Percentiles rank a stretch among this genome's conserved stretches.
Conservation (phyloP, 371 early-diverging fungal species). For the Lichtheimia ramosa region DNA sequence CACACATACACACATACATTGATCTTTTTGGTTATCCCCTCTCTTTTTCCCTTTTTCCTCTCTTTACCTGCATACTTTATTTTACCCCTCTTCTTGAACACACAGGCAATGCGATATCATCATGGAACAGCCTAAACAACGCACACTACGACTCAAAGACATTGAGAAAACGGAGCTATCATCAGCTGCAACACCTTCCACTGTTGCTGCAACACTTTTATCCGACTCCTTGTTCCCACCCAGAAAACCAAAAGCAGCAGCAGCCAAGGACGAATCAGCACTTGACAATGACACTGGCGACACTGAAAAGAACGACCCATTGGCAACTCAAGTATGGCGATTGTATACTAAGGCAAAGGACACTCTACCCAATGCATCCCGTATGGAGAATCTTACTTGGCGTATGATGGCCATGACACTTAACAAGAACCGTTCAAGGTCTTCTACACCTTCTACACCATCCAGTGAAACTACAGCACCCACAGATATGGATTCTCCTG, state of each 20-base stretch:
- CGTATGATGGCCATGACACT: constrained; percentile 66
- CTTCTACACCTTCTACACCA: constrained; percentile 13
- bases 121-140: constrained; percentile 13
- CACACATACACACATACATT: no score
- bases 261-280: constrained; percentile 42
- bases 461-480: constrained; percentile 2
- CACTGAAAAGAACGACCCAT: constrained; percentile 50
- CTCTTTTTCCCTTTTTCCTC: no score
- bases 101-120: no score
- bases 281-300: constrained; percentile 20
- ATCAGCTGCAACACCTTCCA: constrained; percentile 26
- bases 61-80: no score
- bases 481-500: no score
- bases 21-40: no score
- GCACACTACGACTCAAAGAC: constrained; percentile 9
- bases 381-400: constrained; percentile 71
- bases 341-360: constrained; percentile 66
- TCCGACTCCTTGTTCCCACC: constrained; percentile 32
- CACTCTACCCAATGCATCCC: constrained; percentile 54
- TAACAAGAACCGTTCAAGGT: constrained; percentile 28
- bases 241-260: constrained; percentile 23
- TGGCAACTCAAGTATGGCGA: constrained; percentile 62
- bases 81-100: no score
- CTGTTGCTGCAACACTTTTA: constrained; percentile 26
- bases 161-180: constrained; percentile 9